Base-by-base conservation (phyloP, 2,329 filamentous ascomycete species). In the Trichoderma atroviride region DNA sequence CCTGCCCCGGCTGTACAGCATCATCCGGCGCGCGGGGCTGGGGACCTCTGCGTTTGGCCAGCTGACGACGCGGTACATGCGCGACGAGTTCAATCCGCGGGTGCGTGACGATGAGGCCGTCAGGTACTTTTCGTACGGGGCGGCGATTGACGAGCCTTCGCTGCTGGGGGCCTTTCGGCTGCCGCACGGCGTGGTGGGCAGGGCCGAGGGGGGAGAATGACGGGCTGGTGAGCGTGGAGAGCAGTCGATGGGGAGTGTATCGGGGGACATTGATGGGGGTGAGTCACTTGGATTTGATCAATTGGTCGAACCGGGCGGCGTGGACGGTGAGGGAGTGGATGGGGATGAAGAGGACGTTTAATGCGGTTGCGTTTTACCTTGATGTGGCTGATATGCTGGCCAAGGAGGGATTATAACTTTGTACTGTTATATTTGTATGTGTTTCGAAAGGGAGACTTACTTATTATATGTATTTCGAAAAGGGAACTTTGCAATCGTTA, bases 331-430 rank as follows among this genome's bases (percentile, higher is more conserved):
- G 90, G 60, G 74, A 83, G 68, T 81, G 81, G 80, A 81, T 84
- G 77, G 88, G 88, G 1, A 81, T 84, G 71, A 81, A 82, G 73
- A 83, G 82, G 69, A 88, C 85, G 19, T 91, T 91, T 74, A 91
- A 91, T 74, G 89, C 89, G 2, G 84, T 91, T 69, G 89, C 89
- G 0, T 90, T 91, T 74, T 91, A 91, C 73, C 82, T 91, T 2
- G 87, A 85, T 70, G 87, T 91, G 74, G 85, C 85, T 13, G 87
- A 92, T 74, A 92, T 92, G 90, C 80, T 93, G 61, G 89, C 91
- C 2, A 90, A 89, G 74, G 89, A 92, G 75, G 89, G 87, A 1
- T 71, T 82, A 22, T 83, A 70, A 78, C 11, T n/a, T 4, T 22
- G n/a, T 31, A 27, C 47, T 29, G n/a, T n/a, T n/a, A n/a, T n/a